Evolutionary conservation across 2,329 filamentous ascomycete genomes (phyloP), one percentile per base, ranked within the genome.

Genomic region (Ceratocystis variospora): DNA sequence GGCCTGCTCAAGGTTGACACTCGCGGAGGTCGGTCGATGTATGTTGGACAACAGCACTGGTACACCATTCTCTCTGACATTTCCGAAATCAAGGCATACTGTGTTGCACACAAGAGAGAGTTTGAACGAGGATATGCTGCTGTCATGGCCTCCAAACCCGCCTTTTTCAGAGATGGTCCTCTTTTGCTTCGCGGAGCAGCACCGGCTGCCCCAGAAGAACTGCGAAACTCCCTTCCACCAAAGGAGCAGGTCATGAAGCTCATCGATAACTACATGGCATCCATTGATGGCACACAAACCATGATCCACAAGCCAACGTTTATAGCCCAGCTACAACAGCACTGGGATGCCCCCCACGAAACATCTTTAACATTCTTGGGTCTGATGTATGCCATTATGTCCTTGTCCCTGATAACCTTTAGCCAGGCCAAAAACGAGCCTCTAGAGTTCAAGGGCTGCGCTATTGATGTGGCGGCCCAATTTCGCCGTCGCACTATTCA

Each of bases 31-130:
- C 90, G 90, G 74, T 87, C 87, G 28, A 84, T 89, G 77, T 95
- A 94, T 73, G 79, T 93, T 69, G 90, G 89, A 66, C 87, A 90
- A 70, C 87, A 89, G 66, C 88, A 94, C 74, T 95, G 90, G 90
- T 87, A 89, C 71, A 84, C 87, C 48, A 84, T 95, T 64, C 77
- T 95, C 65, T 81, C 84, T 70, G 89, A 92, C 75, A 94, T 99
- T 69, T 81, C 89, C 8, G 94, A 99, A 77, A 93, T 99, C 31
- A 96, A 93, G 73, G 92, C 87, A 71, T 96, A 94, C 76, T 97
- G 96, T 72, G 77, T 78, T 19, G 84, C 82, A 45, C 90, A 96
- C 76, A 95, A 94, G 74, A 92, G 94, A 73, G 91, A 96, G 70
- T 81, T 93, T 68, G 90, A 95, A 73, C 86, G 86, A 67, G 91